Evolutionary conservation across 2,329 filamentous ascomycete species (phyloP).

Genomic region (Aspergillus sp.): DNA sequence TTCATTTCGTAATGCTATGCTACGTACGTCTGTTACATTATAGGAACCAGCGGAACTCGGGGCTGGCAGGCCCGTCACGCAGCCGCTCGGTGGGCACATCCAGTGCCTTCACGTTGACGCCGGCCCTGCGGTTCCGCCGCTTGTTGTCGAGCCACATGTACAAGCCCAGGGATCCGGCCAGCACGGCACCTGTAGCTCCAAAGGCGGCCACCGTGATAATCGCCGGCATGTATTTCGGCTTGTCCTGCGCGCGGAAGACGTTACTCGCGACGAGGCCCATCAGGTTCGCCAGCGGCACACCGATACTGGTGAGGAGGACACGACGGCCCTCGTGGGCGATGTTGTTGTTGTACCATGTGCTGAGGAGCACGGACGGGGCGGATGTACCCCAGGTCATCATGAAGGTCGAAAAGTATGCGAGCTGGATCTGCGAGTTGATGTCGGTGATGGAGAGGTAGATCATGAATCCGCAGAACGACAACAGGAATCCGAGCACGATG

Average conservation of each 20-base stretch:
- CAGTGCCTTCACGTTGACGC: conserved; percentile 53
- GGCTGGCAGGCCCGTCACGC: conserved; percentile 52
- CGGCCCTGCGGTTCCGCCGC: conserved; percentile 56
- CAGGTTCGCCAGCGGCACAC: conserved; percentile 71
- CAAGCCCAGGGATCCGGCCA: conserved; percentile 55
- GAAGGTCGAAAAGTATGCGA: conserved; percentile 74
- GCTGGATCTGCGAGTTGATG: conserved; percentile 57
- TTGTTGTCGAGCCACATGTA: conserved; percentile 67
- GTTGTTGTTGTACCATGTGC: conserved; percentile 79
- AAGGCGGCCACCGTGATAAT: conserved; percentile 54
- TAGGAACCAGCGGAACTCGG: conserved; percentile 58
- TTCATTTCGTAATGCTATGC: not conserved
- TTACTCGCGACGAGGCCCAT: conserved; percentile 71
- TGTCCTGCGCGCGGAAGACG: conserved; percentile 63
- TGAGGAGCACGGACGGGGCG: conserved; percentile 66
- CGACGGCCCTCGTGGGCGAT: conserved; percentile 72
- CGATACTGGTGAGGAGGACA: conserved; percentile 66
- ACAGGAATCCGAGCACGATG: conserved; percentile 68
- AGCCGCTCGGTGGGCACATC: conserved; percentile 58
- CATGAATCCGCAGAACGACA: conserved; percentile 75
- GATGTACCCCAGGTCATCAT: conserved; percentile 82
- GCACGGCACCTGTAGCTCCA: conserved; percentile 56
- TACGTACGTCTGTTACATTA: not conserved
- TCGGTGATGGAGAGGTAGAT: conserved; percentile 70
- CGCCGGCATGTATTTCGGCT: conserved; percentile 65